Base-by-base conservation (phyloP, 2,329 filamentous ascomycete genomes). In the Ophiostoma piceae region DNA sequence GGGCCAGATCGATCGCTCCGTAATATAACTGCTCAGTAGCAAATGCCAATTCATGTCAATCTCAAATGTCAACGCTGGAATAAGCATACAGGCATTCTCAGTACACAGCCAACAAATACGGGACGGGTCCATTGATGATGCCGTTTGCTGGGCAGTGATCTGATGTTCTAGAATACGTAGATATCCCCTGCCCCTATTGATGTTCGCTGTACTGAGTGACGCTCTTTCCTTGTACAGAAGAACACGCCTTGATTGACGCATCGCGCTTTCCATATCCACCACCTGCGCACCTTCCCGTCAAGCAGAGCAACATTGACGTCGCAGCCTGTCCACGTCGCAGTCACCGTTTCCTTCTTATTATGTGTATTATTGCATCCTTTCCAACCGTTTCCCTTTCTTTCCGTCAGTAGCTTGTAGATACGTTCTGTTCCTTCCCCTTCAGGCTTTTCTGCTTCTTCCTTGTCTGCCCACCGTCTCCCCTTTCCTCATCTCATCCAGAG, bases 1-100 rank as follows among this genome's bases (percentile, higher is more conserved):
- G 62, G 69, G 54, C 26, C 57, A 54, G 69, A 57, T 62, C 71
- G 72, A 65, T 69, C 62, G 72, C 16, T 47, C 41, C 41, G 16
- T 51, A 43, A 54, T 41, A 35, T 35, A 35, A 35, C 35, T 12
- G 39, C 12, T 12, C 39, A 14, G 12, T 12, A 12, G 39, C 39
- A 41, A 14, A 12, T 41, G 11, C 39, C 39, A 41, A 35, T 35
- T 35, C 35, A 35, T 35, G 35, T 35, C 9, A 41, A 41, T 41
- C 39, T 41, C 14, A 47, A 39, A 43, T n/a, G 43, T 5, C 43
- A 19, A 47, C 16, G 19, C 43, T 19, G 43, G 43, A 47, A n/a
- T 47, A 47, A 47, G 43, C 43, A 47, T 47, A 47, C 43, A 11
- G 39, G 39, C 39, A 41, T 19, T n/a, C 43, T 51, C 19, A n/a